Conservation (phyloP, 2,329 filamentous ascomycete genomes). For the Erysiphe neolycopersici region DNA sequence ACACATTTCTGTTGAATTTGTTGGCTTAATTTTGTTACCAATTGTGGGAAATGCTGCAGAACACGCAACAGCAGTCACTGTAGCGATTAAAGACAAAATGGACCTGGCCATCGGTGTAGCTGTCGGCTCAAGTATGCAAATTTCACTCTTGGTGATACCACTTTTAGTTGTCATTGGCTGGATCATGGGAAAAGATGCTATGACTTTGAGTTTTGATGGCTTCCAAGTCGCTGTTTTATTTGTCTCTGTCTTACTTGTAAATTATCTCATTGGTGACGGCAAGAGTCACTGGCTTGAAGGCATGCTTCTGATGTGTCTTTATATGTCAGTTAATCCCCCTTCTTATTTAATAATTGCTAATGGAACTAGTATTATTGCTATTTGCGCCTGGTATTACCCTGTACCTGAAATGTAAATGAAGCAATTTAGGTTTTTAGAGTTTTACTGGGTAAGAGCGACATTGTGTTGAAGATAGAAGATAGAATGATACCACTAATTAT, state of each 20-base stretch:
- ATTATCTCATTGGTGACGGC: slow-evolving; percentile 19
- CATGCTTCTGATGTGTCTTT: slow-evolving; percentile 11
- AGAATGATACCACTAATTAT: too few species aligned
- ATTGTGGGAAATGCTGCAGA: slow-evolving; percentile 65
- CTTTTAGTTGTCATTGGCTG: slow-evolving; percentile 59
- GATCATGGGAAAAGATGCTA: slow-evolving; percentile 37
- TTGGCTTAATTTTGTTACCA: slow-evolving; percentile 53
- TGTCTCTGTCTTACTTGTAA: slow-evolving; percentile 58
- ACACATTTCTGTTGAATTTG: slow-evolving; percentile 52
- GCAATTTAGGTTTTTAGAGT: too few species aligned
- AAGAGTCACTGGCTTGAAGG: slow-evolving; percentile 16
- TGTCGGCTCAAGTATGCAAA: slow-evolving; percentile 62
- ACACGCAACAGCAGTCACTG: slow-evolving; percentile 62
- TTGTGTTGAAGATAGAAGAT: too few species aligned
- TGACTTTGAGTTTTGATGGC: slow-evolving; percentile 44
- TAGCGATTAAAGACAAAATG: slow-evolving; percentile 50
- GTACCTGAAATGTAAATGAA: background rate
- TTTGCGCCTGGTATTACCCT: slow-evolving; percentile 8
- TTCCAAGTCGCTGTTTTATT: slow-evolving; percentile 77
- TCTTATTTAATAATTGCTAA: background rate
- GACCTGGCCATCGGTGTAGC: slow-evolving; percentile 54
- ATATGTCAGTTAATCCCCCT: slow-evolving; percentile 7
- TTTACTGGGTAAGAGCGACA: too few species aligned
- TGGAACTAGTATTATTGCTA: slow-evolving; percentile 3
- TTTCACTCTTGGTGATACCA: slow-evolving; percentile 56